Percentiles rank a stretch among this genome's conserved stretches.
These are phyloP conservation scores for Jasminum sambac DNA, from an alignment of 257 asterid genomes.

Conservation along the genomic window DNA sequence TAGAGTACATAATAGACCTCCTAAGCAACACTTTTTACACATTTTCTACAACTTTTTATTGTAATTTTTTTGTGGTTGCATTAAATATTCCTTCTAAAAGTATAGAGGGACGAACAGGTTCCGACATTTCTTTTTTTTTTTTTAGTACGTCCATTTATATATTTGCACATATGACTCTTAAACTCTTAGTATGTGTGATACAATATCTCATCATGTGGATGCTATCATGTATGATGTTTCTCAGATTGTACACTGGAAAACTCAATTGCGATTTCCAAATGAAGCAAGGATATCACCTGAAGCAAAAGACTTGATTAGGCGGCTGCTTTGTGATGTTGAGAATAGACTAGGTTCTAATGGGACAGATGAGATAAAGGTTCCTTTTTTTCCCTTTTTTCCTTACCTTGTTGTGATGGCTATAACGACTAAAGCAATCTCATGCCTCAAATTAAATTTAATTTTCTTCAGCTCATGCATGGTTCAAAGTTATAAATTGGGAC, in stretches of 20 bases:
- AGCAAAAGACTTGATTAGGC: slow-evolving; percentile 67
- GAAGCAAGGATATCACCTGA: slow-evolving; percentile 62
- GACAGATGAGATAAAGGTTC: slow-evolving; percentile 75
- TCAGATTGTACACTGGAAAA: slow-evolving; percentile 79
- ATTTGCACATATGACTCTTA: background rate
- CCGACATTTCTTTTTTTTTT: background rate
- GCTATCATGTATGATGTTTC: slow-evolving; percentile 13
- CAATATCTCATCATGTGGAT: slow-evolving; percentile 2
- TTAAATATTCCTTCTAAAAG: background rate
- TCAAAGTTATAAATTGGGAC: slow-evolving; percentile 71
- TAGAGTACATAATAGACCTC: background rate
- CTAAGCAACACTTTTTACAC: background rate
- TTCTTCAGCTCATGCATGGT: slow-evolving; percentile 79
- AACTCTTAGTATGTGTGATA: slow-evolving; percentile 1
- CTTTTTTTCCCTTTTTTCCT: slow-evolving; percentile 10
- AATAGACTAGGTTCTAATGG: slow-evolving; percentile 71
- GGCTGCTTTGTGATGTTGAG: slow-evolving; percentile 63
- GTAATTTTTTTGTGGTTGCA: background rate
- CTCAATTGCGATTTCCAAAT: slow-evolving; percentile 60
- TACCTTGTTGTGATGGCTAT: background rate
- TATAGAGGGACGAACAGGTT: background rate
- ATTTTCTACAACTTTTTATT: background rate
- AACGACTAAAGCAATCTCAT: background rate
- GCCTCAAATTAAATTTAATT: background rate
- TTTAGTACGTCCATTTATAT: slow-evolving; percentile 5